Base-by-base conservation (phyloP, 768 basidiomycete genomes). In the Lactifluus piperatus region DNA sequence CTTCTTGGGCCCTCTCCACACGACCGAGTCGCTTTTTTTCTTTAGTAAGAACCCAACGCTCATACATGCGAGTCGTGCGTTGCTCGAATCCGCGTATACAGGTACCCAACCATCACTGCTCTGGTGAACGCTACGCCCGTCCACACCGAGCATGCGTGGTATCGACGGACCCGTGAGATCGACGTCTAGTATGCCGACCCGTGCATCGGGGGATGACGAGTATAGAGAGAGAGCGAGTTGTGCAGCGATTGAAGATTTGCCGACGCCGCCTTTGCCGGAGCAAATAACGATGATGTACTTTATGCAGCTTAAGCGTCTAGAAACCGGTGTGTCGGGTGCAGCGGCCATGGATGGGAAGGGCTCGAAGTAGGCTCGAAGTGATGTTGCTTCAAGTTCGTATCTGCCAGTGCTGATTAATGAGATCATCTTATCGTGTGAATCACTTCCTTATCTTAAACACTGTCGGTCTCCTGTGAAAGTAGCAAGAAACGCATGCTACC, bases 1-100 rank as follows among this genome's bases (percentile, higher is more conserved):
- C 79, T 97, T 97, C 78, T 97, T 98, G 49, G 97, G 97, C 0
- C 97, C 97, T 68, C 97, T 76, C 97, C 97, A 99, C 1, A 99
- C 91, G 47, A 99, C 93, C 18, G 91, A 91, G 69, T 98, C 94
- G 22, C 84, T 87, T 68, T 84, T 86, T 68, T 86, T 86, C 75
- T 91, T 91, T 65, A 97, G 72, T 66, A 99, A 74, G 71, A 98
- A 97, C 2, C 92, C 97, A 14, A 98, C 93, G 69, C 90, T 93
- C 95, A 99, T 99, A 71, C 91, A 93, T 16, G 86, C 86, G 58
- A 99, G 70, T 65, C 92, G 75, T 24, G 83, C 83, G 45, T 77
- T 77, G 22, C 78, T 70, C 16, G 84, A 87, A 72, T 99, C 95
- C 2, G 91, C 92, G 69, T 94, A 98, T 3, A 98, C 95, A 0